Conservation (phyloP, 2,329 filamentous ascomycete species). For the Fusarium sp. region DNA sequence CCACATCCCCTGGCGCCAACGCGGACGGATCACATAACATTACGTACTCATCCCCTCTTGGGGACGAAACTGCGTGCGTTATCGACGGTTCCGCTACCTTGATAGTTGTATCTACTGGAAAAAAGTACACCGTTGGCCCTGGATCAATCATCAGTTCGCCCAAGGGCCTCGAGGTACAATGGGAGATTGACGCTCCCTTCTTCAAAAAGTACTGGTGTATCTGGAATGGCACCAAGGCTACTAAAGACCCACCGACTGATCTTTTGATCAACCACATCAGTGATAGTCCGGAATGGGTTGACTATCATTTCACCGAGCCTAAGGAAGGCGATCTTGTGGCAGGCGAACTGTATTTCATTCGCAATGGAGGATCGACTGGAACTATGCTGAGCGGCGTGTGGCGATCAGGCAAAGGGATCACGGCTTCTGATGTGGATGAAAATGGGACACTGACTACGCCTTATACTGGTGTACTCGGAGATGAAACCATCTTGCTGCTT, state of each 20-base stretch:
- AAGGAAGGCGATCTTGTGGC: slow-evolving; percentile 34
- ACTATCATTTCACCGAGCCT: slow-evolving; percentile 34
- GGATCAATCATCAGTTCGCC: slow-evolving; percentile 20
- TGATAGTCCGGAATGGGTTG: slow-evolving; percentile 24
- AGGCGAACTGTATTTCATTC: slow-evolving; percentile 35
- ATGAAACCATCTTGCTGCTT: slow-evolving; percentile 14
- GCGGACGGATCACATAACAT: slow-evolving; percentile 1
- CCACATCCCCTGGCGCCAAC: slow-evolving; percentile 5
- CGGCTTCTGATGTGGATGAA: background rate
- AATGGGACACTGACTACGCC: slow-evolving; percentile 4
- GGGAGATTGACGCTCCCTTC: slow-evolving; percentile 15
- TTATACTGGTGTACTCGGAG: slow-evolving; percentile 12
- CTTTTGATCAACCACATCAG: slow-evolving; percentile 20
- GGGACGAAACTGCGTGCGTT: slow-evolving; percentile 10
- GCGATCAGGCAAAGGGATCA: slow-evolving; percentile 13
- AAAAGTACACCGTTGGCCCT: background rate
- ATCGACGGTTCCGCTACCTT: slow-evolving; percentile 16
- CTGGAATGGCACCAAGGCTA: slow-evolving; percentile 1
- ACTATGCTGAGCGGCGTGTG: slow-evolving; percentile 15
- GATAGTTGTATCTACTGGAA: slow-evolving; percentile 5
- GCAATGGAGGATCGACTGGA: slow-evolving; percentile 21
- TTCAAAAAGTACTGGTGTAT: slow-evolving; percentile 24
- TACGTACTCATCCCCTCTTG: slow-evolving; percentile 12
- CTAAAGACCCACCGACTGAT: background rate
- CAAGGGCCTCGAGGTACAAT: slow-evolving; percentile 10